Evolutionary conservation across 2,329 filamentous ascomycete genomes (phyloP), one percentile per base, ranked within the genome.

Genomic region (Monosporascus cannonballus): DNA sequence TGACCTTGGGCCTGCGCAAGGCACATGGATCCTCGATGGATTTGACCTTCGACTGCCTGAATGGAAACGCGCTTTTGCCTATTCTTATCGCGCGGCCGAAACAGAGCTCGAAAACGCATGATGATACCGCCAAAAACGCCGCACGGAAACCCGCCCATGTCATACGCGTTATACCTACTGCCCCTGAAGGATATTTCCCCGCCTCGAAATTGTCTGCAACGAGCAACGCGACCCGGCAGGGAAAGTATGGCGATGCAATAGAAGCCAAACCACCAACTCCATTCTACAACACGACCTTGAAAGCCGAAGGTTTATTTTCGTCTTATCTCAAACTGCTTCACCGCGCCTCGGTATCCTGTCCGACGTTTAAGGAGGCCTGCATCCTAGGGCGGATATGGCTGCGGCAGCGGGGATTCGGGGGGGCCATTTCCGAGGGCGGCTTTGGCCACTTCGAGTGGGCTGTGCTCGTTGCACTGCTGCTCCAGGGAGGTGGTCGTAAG

Each of bases 401-500:
- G 41, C 85, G 86, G 59, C 93, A 97, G 70, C 83, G 93, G 51
- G 91, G 91, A 0, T 89, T 96, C 59, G 80, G 79, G 17, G 81
- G 88, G 45, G 74, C 79, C 22, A 70, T 91, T n/a, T 77, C 82
- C 2, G 74, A 78, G 44, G 93, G 94, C 45, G 94, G 94, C 0
- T 96, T 99, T 67, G 94, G 94, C 3, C 84, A 90, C 59, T 96
- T 96, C 59, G 94, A 99, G 67, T 97, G 90, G 90, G 80, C 88
- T 0, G 74, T 83, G n/a, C 73, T 94, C 48, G 81, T 92, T 66
- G 89, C 92, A 34, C 75, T 96, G 15, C 74, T 97, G 2, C 76
- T 97, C 42, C 85, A 90, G 67, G 83, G 82, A n/a, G 89, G 89
- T 25, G 87, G 85, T 6, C 80, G 83, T 6, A 86, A 85, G 54